Base-by-base conservation (phyloP, 163 green algal genomes). In the Trebouxia gelatinosa region DNA sequence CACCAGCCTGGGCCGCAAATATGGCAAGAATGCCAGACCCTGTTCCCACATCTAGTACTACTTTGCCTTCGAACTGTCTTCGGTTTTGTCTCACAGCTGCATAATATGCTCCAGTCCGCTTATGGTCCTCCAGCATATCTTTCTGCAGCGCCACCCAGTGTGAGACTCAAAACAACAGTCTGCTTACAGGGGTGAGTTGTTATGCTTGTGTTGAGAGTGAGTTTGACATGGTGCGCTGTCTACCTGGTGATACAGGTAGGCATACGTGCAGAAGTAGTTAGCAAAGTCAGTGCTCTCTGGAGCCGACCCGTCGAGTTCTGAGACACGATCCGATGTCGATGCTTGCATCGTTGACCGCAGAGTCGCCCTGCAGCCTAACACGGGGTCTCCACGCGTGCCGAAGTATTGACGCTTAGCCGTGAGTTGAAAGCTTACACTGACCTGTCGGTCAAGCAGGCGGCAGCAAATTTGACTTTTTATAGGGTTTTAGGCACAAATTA, bases 231-330 rank as follows among this genome's bases (percentile, higher is more conserved):
- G 5, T 66, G 43, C 46, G 40, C 2, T 11, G 31, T 81, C 23
- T 51, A 91, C 90, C 92, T 97, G 94, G 71, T 98, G 94, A 57
- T 97, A 98, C 6, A 98, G 85, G 68, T 91, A 98, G 0, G 84
- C 88, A 81, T 98, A 98, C 6, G 94, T 92, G 74, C 91, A 98
- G 76, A 99, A 99, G 80, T 99, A 99, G 83, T 98, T 98, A 28
- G 95, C 94, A 77, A 92, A 98, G 84, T 98, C 95, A 59, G 89
- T 91, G 23, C 76, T 81, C 38, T 93, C 91, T 17, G 90, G 89
- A n/a, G 84, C 84, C 19, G 85, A 70, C 26, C 87, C 90, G 46
- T 91, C 85, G n/a, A 94, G 82, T 0, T 88, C 80, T n/a, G 84
- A 89, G 16, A 89, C 78, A 58, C n/a, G 35, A 34, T 29, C 37